A percentile compares a stretch with the other conserved stretches of the same genome.
Conservation (phyloP, 345 rosid species). For the Bruguiera sexangula region DNA sequence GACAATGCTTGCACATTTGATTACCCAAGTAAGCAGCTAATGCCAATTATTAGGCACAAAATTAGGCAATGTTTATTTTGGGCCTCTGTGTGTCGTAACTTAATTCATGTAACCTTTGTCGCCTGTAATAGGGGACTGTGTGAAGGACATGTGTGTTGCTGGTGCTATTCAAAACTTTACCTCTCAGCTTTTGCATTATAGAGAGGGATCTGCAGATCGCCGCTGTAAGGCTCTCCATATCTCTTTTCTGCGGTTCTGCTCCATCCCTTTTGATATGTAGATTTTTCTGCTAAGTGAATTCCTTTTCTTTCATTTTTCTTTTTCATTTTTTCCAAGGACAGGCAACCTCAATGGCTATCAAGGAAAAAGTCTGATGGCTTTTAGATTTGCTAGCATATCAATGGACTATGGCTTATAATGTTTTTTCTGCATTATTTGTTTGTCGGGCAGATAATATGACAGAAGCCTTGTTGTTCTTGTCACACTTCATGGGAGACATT, state of each 20-base stretch:
- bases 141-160: slow-evolving; percentile 64
- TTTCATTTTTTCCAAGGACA: no score
- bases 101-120: neutral
- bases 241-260: neutral
- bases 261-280: no score
- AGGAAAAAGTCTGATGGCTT: no score
- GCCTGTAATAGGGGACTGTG: slow-evolving; percentile 67
- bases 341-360: no score
- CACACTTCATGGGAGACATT: slow-evolving; percentile 94
- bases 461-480: slow-evolving; percentile 80
- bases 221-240: slow-evolving; percentile 39
- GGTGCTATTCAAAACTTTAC: slow-evolving; percentile 91
- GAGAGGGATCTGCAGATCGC: slow-evolving; percentile 81
- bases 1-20: slow-evolving; percentile 55
- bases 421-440: neutral
- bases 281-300: neutral
- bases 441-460: slow-evolving; percentile 71
- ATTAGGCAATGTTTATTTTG: slow-evolving; percentile 2
- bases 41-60: neutral
- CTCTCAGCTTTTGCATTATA: slow-evolving; percentile 82
- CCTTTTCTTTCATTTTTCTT: no score
- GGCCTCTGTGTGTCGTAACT: neutral
- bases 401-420: no score
- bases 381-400: no score
- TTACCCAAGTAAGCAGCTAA: slow-evolving; percentile 40